These are phyloP conservation scores for Secale cereale DNA, from an alignment of 176 grass and related monocot species.

Conservation along the genomic window DNA sequence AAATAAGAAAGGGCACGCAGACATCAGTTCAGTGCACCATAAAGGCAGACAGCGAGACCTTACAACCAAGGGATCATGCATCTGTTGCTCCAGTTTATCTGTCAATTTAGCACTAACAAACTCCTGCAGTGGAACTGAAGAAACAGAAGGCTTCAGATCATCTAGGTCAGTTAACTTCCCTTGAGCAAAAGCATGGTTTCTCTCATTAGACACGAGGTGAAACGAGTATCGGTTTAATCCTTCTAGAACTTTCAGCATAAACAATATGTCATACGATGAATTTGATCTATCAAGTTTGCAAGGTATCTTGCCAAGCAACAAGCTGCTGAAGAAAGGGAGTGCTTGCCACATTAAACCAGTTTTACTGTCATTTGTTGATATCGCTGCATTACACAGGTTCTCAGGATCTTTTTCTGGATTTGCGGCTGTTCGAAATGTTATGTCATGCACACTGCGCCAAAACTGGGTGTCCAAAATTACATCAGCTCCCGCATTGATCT, in stretches of 20 bases:
- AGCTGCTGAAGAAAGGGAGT: conserved; percentile 67
- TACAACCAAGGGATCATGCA: conserved; percentile 79
- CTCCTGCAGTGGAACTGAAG: conserved; percentile 69
- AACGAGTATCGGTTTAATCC: conserved; percentile 71
- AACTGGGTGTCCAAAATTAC: conserved; percentile 77
- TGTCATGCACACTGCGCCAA: conserved; percentile 63
- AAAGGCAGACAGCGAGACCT: conserved; percentile 63
- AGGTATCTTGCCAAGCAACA: conserved; percentile 66
- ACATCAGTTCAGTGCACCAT: conserved; percentile 86
- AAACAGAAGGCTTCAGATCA: conserved; percentile 53
- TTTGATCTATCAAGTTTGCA: conserved; percentile 73
- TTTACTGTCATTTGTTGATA: conserved; percentile 29
- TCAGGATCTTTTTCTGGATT: conserved; percentile 31
- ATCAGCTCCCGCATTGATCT: conserved; percentile 71
- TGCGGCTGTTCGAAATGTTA: conserved; percentile 64
- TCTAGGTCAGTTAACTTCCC: conserved; percentile 58
- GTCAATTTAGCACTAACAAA: conserved; percentile 83
- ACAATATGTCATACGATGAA: conserved; percentile 79
- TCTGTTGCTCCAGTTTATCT: conserved; percentile 98
- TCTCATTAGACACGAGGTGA: conserved; percentile 56
- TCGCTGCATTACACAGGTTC: conserved; percentile 18
- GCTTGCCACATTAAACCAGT: conserved; percentile 50
- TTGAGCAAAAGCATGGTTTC: conserved; percentile 54
- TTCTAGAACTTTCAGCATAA: conserved; percentile 85
- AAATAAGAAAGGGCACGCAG: conserved; percentile 94